Evolutionary conservation across 116 monocot species (phyloP).

Genomic region (Papilionanthe hybrid): DNA sequence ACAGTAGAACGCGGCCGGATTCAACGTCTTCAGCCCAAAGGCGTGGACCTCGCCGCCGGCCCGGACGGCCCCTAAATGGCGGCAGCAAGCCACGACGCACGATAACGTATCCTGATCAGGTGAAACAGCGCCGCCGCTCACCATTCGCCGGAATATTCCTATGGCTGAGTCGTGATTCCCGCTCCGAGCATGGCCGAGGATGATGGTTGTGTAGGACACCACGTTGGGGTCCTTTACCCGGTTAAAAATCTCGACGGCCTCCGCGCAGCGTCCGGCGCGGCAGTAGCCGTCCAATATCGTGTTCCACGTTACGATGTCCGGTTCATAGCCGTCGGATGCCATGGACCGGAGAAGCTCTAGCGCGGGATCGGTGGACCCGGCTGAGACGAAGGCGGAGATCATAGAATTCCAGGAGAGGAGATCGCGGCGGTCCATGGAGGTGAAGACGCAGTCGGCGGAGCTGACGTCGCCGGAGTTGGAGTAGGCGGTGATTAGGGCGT

Average conservation of each 20-base stretch:
- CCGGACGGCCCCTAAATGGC: slow-evolving; percentile 21
- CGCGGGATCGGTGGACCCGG: slow-evolving; percentile 1
- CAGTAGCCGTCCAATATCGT: slow-evolving; percentile 37
- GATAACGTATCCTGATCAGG: slow-evolving; percentile 41
- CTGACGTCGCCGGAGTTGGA: slow-evolving; percentile 10
- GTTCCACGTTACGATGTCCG: slow-evolving; percentile 45
- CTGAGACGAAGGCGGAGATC: slow-evolving; percentile 6
- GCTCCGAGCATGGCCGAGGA: slow-evolving; percentile 28
- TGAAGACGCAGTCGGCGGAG: slow-evolving; percentile 26
- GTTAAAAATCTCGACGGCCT: slow-evolving; percentile 23
- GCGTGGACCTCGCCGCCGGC: slow-evolving; percentile 31
- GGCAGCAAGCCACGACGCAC: slow-evolving; percentile 39
- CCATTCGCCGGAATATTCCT: slow-evolving; percentile 28
- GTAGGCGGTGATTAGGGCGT: slow-evolving; percentile 37
- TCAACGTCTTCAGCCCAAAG: slow-evolving; percentile 29
- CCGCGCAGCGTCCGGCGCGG: slow-evolving; percentile 29
- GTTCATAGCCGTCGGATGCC: slow-evolving; percentile 20
- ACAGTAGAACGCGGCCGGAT: slow-evolving; percentile 22
- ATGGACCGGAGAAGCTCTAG: slow-evolving; percentile 12
- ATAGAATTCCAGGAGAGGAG: slow-evolving; percentile 18
- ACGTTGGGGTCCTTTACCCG: slow-evolving; percentile 17
- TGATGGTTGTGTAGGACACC: slow-evolving; percentile 50
- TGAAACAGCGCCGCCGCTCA: slow-evolving; percentile 2
- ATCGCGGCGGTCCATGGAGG: slow-evolving; percentile 25
- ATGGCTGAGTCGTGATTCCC: slow-evolving; percentile 38